Conservation (phyloP, 768 basidiomycete genomes). For the Pisolithus albus region DNA sequence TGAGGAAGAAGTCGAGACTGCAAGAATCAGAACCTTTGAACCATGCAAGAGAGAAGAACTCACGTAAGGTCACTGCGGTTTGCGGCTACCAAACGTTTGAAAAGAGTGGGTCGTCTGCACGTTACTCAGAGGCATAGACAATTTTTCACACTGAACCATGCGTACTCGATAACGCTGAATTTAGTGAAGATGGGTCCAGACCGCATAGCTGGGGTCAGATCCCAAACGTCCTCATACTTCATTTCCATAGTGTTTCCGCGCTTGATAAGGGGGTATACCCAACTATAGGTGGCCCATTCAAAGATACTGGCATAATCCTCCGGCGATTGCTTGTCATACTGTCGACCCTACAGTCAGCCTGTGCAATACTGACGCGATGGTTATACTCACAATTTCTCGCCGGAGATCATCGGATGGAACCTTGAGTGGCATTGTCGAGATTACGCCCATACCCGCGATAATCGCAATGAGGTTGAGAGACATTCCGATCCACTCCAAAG, state of each 20-base stretch:
- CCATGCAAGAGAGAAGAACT: not conserved
- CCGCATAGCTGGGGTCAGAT: slow-evolving; percentile 59
- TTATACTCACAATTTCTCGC: slow-evolving; percentile 49
- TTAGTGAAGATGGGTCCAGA: slow-evolving; percentile 57
- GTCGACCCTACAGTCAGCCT: not conserved
- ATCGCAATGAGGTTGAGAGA: slow-evolving; percentile 41
- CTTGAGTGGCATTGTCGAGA: slow-evolving; percentile 58
- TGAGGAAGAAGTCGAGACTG: slow-evolving; percentile 61
- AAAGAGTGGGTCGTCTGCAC: slow-evolving; percentile 27
- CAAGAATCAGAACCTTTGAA: not conserved
- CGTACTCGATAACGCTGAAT: slow-evolving; percentile 29
- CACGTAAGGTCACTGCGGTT: slow-evolving; percentile 42
- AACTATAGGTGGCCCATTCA: slow-evolving; percentile 66
- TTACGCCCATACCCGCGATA: slow-evolving; percentile 36
- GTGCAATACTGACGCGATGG: not conserved
- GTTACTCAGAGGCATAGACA: not conserved
- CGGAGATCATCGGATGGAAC: slow-evolving; percentile 50
- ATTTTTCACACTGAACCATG: not conserved
- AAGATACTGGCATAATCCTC: slow-evolving; percentile 73
- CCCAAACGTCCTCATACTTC: slow-evolving; percentile 67
- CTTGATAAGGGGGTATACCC: slow-evolving; percentile 61
- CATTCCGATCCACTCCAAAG: slow-evolving; percentile 4
- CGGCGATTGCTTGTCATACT: slow-evolving; percentile 33
- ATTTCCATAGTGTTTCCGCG: slow-evolving; percentile 47
- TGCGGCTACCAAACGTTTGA: slow-evolving; percentile 37